Base-by-base conservation (phyloP, 441 rosid genomes). In the Capsella rubella region DNA sequence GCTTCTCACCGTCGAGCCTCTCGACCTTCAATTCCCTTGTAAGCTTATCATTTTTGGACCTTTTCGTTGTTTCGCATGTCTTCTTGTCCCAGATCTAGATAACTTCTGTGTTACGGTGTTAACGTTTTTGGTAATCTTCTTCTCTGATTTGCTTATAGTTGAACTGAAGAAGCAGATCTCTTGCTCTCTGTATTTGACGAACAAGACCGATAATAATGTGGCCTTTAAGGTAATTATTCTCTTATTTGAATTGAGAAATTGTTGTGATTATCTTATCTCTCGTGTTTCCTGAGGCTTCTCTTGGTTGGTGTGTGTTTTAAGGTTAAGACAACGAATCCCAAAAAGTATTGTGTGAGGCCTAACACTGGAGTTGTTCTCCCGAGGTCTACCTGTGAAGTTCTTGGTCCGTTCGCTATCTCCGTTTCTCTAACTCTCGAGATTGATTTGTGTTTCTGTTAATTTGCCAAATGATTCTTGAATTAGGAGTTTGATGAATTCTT, bases 301-400 rank as follows among this genome's bases (percentile, higher is more conserved):
- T 35, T 18, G 61, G 53, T 12, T 8, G 42, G 43, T 14, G 28
- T 11, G 45, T 13, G 28, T 11, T 35, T 18, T 54, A 59, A 93
- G 98, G 95, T 93, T 69, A 93, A 93, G 70, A 93, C 97, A 14
- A 93, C 97, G 58, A 90, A 88, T 68, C 98, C 94, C 0, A 90
- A 85, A 76, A 93, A 88, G 82, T 93, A 90, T 69, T 85, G 89
- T 21, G 98, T 93, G 51, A 87, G 93, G 65, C 98, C 97, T 35
- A 93, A 90, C 71, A 79, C 89, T 35, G 97, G 97, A 16, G 63
- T 90, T 59, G 87, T 93, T 76, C 67, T 75, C 63, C 98, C 98
- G 2, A 68, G 98, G 52, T 62, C 82, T 16, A 61, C 95, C 21
- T 86, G 92, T 73, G 82, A 80, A 85, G 90, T 93, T 73, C 81